Evolutionary conservation across 345 rosid species (phyloP).

Genomic region (Aethionema arabicum): DNA sequence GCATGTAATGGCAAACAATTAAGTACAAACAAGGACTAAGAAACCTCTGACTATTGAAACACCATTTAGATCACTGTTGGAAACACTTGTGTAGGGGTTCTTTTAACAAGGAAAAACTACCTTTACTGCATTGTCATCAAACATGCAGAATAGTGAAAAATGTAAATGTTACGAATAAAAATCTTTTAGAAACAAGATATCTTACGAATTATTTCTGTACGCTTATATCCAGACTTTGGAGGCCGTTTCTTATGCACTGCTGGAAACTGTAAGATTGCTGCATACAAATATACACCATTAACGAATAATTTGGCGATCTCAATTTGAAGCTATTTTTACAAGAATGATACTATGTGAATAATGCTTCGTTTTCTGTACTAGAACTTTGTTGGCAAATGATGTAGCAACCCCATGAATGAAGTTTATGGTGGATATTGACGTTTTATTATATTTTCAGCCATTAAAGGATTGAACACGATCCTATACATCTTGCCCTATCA

Average conservation of each 20-base stretch:
- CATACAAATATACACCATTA: slow-evolving; percentile 33
- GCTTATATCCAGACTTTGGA: slow-evolving; percentile 76
- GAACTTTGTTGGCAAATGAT: slow-evolving; percentile 4
- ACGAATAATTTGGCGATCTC: slow-evolving; percentile 1
- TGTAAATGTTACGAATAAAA: slow-evolving; percentile 7
- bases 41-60: slow-evolving; percentile 19
- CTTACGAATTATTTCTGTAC: slow-evolving; percentile 81
- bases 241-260: slow-evolving; percentile 74
- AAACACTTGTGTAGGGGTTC: slow-evolving; percentile 14
- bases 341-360: not conserved
- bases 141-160: slow-evolving; percentile 15
- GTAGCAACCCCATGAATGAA: slow-evolving; percentile 3
- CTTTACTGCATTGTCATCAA: slow-evolving; percentile 16
- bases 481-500: slow-evolving; percentile 1
- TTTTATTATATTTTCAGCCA: not conserved
- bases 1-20: slow-evolving; percentile 14
- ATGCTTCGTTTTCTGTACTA: not conserved
- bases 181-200: slow-evolving; percentile 9
- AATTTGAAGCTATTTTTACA: not conserved
- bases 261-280: slow-evolving; percentile 94
- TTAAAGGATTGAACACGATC: not conserved
- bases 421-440: slow-evolving; percentile 6
- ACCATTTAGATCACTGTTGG: slow-evolving; percentile 5
- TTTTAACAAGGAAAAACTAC: slow-evolving; percentile 2
- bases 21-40: slow-evolving; percentile 13